phyloP scores from a whole-genome alignment of 345 rosid genomes.

The Citrus maxima region DNA sequence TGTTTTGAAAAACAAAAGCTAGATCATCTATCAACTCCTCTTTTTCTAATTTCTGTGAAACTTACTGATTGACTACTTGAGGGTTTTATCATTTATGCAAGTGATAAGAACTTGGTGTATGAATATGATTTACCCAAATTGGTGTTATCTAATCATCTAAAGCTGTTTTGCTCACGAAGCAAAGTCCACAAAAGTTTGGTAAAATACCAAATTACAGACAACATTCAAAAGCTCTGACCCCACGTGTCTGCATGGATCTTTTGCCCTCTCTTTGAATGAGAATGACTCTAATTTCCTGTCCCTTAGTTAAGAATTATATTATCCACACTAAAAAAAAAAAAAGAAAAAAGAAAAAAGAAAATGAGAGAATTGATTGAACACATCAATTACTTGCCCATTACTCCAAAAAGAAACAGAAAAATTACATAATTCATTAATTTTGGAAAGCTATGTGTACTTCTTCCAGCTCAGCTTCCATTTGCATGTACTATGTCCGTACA shows the following conservation, averaged over 20 bases:
- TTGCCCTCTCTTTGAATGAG: background rate
- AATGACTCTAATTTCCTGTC: background rate
- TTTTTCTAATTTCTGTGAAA: background rate
- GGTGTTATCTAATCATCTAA: background rate
- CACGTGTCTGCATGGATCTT: background rate
- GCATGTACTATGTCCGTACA: background rate
- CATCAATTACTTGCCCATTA: background rate
- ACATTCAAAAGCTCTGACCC: background rate
- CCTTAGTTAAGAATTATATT: background rate
- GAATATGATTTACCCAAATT: too few relatives aligned
- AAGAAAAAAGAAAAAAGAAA: too few relatives aligned
- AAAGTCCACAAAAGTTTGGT: background rate
- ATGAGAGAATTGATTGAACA: background rate
- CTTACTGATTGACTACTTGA: background rate
- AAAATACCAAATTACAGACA: background rate
- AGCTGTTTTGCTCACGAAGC: background rate
- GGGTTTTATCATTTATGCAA: too few relatives aligned
- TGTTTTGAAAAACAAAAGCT: too few relatives aligned
- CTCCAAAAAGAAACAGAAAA: background rate
- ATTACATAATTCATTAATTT: background rate
- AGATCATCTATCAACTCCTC: too few relatives aligned
- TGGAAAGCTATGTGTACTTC: background rate
- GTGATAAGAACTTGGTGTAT: too few relatives aligned
- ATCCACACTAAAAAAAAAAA: background rate
- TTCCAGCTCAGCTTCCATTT: background rate